These are phyloP conservation scores for Mycosphaerella sp. DNA, from an alignment of 2,329 filamentous ascomycete species.

Conservation along the genomic window DNA sequence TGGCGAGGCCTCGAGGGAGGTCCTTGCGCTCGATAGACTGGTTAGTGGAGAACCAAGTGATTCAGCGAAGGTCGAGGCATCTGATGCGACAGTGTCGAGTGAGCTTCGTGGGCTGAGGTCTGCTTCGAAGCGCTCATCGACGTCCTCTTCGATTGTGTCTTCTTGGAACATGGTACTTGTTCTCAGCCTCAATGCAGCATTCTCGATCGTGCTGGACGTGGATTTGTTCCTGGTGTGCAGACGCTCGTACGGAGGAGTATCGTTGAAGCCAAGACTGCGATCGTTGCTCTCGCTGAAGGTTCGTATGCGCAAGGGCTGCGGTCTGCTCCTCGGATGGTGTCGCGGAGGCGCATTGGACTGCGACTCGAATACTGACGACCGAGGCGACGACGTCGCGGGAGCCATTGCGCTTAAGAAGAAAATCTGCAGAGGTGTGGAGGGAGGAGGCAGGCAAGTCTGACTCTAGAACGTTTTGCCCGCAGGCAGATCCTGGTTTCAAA, in stretches of 20 bases:
- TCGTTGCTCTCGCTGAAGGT: conserved; percentile 18
- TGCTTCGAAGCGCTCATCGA: conserved; percentile 39
- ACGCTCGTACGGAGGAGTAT: conserved; percentile 8
- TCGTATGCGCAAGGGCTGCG: conserved; percentile 18
- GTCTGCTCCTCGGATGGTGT: conserved; percentile 16
- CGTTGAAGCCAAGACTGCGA: conserved; percentile 13
- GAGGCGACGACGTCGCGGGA: background rate
- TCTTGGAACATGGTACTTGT: conserved; percentile 2
- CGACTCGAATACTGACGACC: background rate
- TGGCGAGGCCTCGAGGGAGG: conserved; percentile 14
- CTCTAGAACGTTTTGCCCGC: background rate
- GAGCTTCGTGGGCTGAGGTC: conserved; percentile 24
- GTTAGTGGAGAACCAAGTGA: conserved; percentile 17
- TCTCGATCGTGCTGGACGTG: conserved; percentile 10
- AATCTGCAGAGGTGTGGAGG: background rate
- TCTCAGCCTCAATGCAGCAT: conserved; percentile 12
- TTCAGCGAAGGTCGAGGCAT: conserved; percentile 14
- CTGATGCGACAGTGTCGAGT: conserved; percentile 13
- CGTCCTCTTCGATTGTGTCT: conserved; percentile 51
- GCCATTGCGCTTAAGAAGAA: background rate
- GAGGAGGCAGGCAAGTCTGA: background rate
- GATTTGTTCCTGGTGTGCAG: conserved; percentile 17
- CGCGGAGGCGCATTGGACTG: conserved; percentile 1
- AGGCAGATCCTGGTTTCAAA: background rate
- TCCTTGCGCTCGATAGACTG: conserved; percentile 17